Percentiles rank a stretch among this genome's conserved stretches.
phyloP scores from a whole-genome alignment of 768 basidiomycete genomes.

The Hemileccinum rubropunctum region DNA sequence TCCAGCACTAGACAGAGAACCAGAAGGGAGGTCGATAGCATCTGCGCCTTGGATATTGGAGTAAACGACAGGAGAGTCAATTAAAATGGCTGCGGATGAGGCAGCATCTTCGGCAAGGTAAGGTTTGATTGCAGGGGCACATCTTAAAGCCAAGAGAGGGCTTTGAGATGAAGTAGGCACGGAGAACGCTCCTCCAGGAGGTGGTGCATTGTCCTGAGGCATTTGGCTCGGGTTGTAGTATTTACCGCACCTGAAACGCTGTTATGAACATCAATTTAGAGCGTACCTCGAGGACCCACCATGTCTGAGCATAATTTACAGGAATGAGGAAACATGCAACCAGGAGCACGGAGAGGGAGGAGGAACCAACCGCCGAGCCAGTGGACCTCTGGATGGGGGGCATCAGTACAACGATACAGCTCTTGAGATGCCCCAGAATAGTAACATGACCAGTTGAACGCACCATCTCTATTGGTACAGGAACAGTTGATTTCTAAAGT shows the following conservation, averaged over 20 bases:
- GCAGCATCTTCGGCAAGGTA: slow-evolving; percentile 53
- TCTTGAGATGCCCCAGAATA: not conserved
- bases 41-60: slow-evolving; percentile 43
- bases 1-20: slow-evolving; percentile 25
- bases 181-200: slow-evolving; percentile 50
- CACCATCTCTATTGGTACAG: slow-evolving; percentile 3
- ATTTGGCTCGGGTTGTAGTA: slow-evolving; percentile 48
- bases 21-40: slow-evolving; percentile 36
- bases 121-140: slow-evolving; percentile 54
- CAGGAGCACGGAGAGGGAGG: slow-evolving; percentile 12
- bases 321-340: slow-evolving; percentile 13
- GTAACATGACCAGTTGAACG: not conserved
- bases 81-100: slow-evolving; percentile 43
- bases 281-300: slow-evolving; percentile 15
- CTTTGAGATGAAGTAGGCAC: slow-evolving; percentile 34
- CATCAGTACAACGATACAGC: not conserved
- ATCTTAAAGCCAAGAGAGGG: slow-evolving; percentile 55
- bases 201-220: slow-evolving; percentile 30
- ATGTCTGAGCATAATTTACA: slow-evolving; percentile 25
- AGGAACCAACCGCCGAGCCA: slow-evolving; percentile 6
- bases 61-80: slow-evolving; percentile 51
- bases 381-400: not conserved
- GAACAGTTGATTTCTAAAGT: not conserved
- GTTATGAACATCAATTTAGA: not conserved
- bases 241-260: slow-evolving; percentile 42